Conservation (phyloP, 2,329 filamentous ascomycete species). For the Colletotrichum aenigma region DNA sequence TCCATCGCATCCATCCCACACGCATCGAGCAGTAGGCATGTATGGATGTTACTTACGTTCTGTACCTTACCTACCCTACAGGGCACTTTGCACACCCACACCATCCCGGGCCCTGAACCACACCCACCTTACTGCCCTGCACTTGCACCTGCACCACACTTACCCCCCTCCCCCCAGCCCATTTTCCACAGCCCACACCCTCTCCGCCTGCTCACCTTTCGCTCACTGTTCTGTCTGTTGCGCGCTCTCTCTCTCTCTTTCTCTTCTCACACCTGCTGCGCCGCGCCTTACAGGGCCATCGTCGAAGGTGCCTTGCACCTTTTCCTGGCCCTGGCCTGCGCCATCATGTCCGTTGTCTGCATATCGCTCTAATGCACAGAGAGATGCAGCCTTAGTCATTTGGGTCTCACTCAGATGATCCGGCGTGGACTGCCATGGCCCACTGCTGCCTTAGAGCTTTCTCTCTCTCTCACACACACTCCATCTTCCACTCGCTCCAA, state of each 20-base stretch:
- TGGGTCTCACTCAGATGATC: conserved; percentile 21
- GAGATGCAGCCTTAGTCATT: conserved; percentile 26
- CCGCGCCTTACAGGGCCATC: conserved; percentile 16
- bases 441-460: conserved; percentile 20
- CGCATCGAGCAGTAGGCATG: not conserved
- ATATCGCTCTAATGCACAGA: conserved; percentile 24
- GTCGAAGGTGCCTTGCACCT: conserved; percentile 25
- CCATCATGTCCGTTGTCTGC: conserved; percentile 21
- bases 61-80: not conserved
- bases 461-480: conserved; percentile 21
- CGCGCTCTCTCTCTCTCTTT: not conserved
- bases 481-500: conserved; percentile 22
- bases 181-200: conserved; percentile 25
- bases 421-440: conserved; percentile 11
- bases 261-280: conserved; percentile 17
- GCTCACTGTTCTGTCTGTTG: not conserved
- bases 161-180: conserved; percentile 24
- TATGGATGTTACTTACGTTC: not conserved
- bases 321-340: conserved; percentile 24
- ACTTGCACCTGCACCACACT: not conserved
- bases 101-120: not conserved
- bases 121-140: not conserved
- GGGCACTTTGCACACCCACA: not conserved
- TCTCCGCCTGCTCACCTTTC: not conserved
- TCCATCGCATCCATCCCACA: not conserved